Evolutionary conservation across 208 protist genomes (phyloP).

Genomic region (Acanthamoeba lenticulata): DNA sequence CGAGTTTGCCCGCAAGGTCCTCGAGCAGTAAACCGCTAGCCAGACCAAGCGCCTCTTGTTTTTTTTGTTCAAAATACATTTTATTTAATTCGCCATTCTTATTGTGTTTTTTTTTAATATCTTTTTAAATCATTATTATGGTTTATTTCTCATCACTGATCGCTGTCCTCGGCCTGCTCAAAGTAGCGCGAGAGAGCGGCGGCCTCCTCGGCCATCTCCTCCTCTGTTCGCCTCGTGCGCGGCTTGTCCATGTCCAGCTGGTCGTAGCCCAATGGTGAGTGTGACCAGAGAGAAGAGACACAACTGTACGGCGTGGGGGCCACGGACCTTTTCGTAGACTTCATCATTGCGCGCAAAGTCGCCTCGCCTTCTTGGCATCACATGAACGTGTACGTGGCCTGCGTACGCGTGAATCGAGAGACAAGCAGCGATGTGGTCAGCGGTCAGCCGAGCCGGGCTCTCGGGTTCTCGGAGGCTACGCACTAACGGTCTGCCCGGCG

Average conservation of each 20-base stretch:
- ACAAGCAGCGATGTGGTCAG: too few relatives aligned
- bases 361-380: slow-evolving; percentile 75
- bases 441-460: too few relatives aligned
- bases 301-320: neutral
- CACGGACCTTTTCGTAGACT: slow-evolving; percentile 73
- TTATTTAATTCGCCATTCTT: neutral
- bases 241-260: slow-evolving; percentile 76
- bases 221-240: slow-evolving; percentile 60
- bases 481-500: slow-evolving; percentile 68
- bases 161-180: neutral
- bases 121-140: neutral
- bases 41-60: neutral
- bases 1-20: slow-evolving; percentile 78
- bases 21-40: slow-evolving; percentile 61
- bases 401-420: too few relatives aligned
- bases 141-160: neutral
- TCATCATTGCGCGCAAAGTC: slow-evolving; percentile 82
- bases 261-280: neutral
- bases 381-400: slow-evolving; percentile 82
- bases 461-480: too few relatives aligned
- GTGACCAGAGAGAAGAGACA: neutral
- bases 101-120: neutral
- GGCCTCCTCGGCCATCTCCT: slow-evolving; percentile 80
- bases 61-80: neutral
- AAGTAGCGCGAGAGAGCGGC: slow-evolving; percentile 42